Base-by-base conservation (phyloP, 345 rosid species). In the Eucalyptus regnans region DNA sequence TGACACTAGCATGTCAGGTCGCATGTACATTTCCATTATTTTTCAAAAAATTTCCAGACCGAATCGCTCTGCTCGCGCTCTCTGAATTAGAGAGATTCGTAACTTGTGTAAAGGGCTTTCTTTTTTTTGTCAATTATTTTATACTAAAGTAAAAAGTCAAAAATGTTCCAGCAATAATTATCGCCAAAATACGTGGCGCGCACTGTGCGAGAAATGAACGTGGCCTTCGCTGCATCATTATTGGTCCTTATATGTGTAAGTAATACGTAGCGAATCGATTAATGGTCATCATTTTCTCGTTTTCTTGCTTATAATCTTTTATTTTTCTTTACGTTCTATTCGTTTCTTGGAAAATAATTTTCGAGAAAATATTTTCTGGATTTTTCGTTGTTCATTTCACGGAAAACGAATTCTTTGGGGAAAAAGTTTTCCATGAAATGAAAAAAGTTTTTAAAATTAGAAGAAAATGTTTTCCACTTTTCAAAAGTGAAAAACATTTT, bases 361-460 rank as follows among this genome's bases (percentile, higher is more conserved):
- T 15, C 1, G 0, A 50, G 0, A 50, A 50, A 50, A 16, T 3
- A 0, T 16, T 50, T 50, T 0, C 20, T 37, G 0, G 0, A 50
- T 50, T 6, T 50, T 50, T 50, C 0, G 18, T 0, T 3, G 51
- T 50, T 50, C 7, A 1, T 50, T 50, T 50, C 1, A 50, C 3
- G 1, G 7, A 50, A 50, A 50, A 50, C 5, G 18, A 50, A 50
- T 50, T 50, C 3, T 5, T 6, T 0, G 1, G 7, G 7, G 18
- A 50, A 50, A 15, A 50, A 3, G 7, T 50, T 50, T 50, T 43
- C 44, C 44, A 43, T 6, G 7, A 43, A 43, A 43, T 43, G 7
- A 43, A 43, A 43, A 50, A 50, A 50, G 7, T 3, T 0, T 50
- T 50, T 3, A 15, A 50, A 50, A 50, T 50, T 15, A 50, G 18